Evolutionary conservation across 768 basidiomycete species (phyloP).

Genomic region (Lactifluus echinatus): DNA sequence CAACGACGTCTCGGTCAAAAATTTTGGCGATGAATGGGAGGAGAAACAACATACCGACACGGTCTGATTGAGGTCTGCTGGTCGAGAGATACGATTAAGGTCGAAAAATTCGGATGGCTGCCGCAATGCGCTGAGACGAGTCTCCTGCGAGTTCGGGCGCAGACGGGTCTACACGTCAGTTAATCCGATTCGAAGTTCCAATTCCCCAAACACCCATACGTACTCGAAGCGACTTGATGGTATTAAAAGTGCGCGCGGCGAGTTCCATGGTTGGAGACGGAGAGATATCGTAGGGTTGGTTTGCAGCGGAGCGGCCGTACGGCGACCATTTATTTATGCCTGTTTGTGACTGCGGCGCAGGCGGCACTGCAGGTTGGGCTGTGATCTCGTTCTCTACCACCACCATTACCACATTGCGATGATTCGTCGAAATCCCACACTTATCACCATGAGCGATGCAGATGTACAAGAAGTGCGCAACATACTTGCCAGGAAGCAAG

Average conservation of each 20-base stretch:
- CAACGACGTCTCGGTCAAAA: background rate
- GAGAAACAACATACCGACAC: slow-evolving; percentile 47
- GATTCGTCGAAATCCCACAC: slow-evolving; percentile 72
- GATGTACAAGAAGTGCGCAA: slow-evolving; percentile 77
- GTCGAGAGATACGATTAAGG: slow-evolving; percentile 72
- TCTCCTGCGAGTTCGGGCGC: slow-evolving; percentile 43
- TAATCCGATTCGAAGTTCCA: background rate
- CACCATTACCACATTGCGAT: slow-evolving; percentile 32
- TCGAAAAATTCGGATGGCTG: slow-evolving; percentile 77
- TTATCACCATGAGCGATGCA: slow-evolving; percentile 64
- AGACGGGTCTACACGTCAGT: background rate
- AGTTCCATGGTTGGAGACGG: slow-evolving; percentile 47
- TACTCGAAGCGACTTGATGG: slow-evolving; percentile 63
- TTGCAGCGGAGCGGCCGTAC: background rate
- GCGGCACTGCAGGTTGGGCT: background rate
- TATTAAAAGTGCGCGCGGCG: slow-evolving; percentile 55
- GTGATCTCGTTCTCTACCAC: too few relatives aligned
- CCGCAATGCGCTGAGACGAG: slow-evolving; percentile 66
- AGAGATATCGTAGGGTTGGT: background rate
- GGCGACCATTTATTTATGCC: slow-evolving; percentile 5
- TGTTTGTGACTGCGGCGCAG: slow-evolving; percentile 19
- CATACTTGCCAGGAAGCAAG: slow-evolving; percentile 34
- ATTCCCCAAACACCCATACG: slow-evolving; percentile 23
- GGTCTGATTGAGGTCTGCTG: slow-evolving; percentile 72
- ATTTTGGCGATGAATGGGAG: background rate